These are phyloP conservation scores for Rhizopogon salebrosus DNA, from an alignment of 768 basidiomycete genomes.

Conservation along the genomic window DNA sequence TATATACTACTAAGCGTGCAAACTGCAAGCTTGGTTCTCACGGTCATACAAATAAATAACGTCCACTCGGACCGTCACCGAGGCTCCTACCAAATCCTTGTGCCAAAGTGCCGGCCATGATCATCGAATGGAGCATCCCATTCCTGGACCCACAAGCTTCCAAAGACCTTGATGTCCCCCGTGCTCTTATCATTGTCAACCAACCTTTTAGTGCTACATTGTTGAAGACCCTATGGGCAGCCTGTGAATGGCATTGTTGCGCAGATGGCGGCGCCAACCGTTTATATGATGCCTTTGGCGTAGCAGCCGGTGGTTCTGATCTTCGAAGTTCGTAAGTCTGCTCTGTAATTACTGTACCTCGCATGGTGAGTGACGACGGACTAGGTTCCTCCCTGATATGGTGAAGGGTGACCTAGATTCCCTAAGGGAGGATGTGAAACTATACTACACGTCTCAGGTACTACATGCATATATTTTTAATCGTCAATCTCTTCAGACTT, in stretches of 20 bases:
- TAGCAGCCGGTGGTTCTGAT: neutral
- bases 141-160: constrained; percentile 19
- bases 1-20: too few species aligned
- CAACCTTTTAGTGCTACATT: constrained; percentile 72
- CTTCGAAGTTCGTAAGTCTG: constrained; percentile 13
- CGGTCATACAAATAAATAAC: neutral
- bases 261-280: constrained; percentile 90
- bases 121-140: constrained; percentile 18
- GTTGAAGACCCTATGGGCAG: constrained; percentile 55
- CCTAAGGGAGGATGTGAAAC: constrained; percentile 64
- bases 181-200: constrained; percentile 84
- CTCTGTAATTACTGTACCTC: neutral
- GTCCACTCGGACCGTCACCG: too few species aligned
- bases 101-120: neutral
- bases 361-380: neutral
- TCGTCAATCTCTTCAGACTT: neutral
- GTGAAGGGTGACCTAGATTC: constrained; percentile 97
- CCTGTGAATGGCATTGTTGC: constrained; percentile 53
- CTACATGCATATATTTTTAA: neutral
- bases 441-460: constrained; percentile 62
- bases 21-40: neutral
- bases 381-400: constrained; percentile 73
- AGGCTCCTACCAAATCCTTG: too few species aligned
- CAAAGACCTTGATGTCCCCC: constrained; percentile 7
- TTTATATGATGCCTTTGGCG: constrained; percentile 54